Base-by-base conservation (phyloP, 352 stramenopile species). In the Globisporangium abappressorium region DNA sequence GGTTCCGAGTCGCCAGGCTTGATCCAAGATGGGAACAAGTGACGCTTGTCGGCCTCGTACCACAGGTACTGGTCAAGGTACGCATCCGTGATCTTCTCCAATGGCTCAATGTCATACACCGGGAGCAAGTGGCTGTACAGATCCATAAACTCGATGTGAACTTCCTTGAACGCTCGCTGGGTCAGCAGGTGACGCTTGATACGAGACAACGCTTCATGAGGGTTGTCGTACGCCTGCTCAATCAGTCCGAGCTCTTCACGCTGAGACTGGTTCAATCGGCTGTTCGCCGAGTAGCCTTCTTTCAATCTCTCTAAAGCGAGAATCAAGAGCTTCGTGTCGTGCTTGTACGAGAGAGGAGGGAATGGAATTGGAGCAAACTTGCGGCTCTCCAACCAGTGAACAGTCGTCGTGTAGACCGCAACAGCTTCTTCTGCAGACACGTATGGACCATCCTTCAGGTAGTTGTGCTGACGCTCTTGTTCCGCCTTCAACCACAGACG, bases 21-120 rank as follows among this genome's bases (percentile, higher is more conserved):
- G 64, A 99, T 98, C 98, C 98, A 99, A 73, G 94, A 98, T 15
- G 98, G 98, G 76, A 99, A 99, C n/a, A 99, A 77, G 70, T 99
- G 94, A 5, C 98, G 94, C 77, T 99, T 99, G 82, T 99, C 98
- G 18, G 97, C 97, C 84, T 99, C 98, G 78, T 99, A 99, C 98
- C 98, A 99, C 68, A 99, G 77, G 70, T 99, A 99, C 82, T 99
- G 98, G 73, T 99, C 98, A 59, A 99, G 85, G 66, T 99, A 99
- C 5, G 97, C 97, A 75, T 99, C 98, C 2, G 98, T 99, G 71
- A 99, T 99, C 83, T 99, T 99, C 81, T 99, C 98, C 33, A 99
- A 79, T 20, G 98, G 98, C 73, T 99, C 98, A 69, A 99, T 99
- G 58, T 99, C 97, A 82, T 99, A 99, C 33, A 99, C 97, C 0